Evolutionary conservation across 73 alveolate species (phyloP), one percentile per base, ranked within the genome.

Genomic region (Diophrys sp.): DNA sequence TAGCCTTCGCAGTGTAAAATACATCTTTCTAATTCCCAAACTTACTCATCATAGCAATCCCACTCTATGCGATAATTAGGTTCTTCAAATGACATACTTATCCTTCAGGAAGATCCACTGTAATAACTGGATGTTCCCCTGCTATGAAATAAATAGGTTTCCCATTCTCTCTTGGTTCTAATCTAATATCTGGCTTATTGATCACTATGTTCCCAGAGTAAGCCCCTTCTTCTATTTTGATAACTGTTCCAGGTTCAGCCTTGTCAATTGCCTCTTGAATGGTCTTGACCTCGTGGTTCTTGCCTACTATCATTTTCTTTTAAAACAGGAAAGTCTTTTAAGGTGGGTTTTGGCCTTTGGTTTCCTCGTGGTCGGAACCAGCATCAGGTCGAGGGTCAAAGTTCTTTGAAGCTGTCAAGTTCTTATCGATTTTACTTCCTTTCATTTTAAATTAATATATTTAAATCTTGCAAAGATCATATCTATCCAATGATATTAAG

Each of bases 171-270:
- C 90, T 56, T 5, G 84, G 84, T 66, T 82, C 90, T 1, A 82
- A 66, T 27, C 57, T 82, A 1, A 82, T 68, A 14, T 81, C 81
- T 2, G 84, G 90, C 28, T 44, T 44, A 44, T 44, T 44, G 62
- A 44, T 44, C 5, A 44, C n/a, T 11, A 44, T 44, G 18, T 44
- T 44, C 62, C 62, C 62, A 44, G 62, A 44, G 18, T 44, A 44
- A 11, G 62, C 5, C 18, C 62, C 62, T 44, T 82, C 81, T 11
- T 57, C 29, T 23, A 82, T 33, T 56, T 86, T 85, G 29, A 90
- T 90, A 14, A 87, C 83, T n/a, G 91, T 76, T 14, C 89, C 90
- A 27, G 91, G 91, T 54, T 90, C 93, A 23, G 96, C 96, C 68
- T 76, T 56, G 79, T 81, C 87, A 26, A 90, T 81, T 2, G 96